A percentile compares a stretch with the other conserved stretches of the same genome.
phyloP scores from a whole-genome alignment of 2,329 filamentous ascomycete species.

The Fragosphaeria purpurea region DNA sequence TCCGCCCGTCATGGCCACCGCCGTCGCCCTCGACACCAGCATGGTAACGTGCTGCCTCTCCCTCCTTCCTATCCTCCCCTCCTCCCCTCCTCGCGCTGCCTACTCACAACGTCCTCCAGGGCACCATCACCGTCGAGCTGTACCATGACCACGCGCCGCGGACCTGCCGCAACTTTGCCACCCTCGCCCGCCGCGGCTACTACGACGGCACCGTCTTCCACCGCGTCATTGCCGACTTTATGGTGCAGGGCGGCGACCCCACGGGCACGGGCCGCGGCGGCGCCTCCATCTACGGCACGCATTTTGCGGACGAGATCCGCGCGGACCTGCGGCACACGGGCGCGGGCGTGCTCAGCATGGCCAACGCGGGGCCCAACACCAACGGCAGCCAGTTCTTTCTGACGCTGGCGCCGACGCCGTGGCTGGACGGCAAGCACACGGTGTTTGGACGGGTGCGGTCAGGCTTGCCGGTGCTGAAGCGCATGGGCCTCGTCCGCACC shows the following conservation, averaged over 20 bases:
- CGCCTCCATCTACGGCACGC: constrained; percentile 80
- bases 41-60: constrained; percentile 47
- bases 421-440: constrained; percentile 94
- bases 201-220: constrained; percentile 84
- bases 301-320: constrained; percentile 86
- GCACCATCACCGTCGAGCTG: constrained; percentile 76
- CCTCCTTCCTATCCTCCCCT: background rate
- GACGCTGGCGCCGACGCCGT: constrained; percentile 86
- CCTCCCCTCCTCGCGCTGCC: constrained; percentile 1
- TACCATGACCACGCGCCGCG: constrained; percentile 83
- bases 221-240: constrained; percentile 91
- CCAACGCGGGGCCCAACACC: constrained; percentile 84
- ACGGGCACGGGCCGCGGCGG: constrained; percentile 90
- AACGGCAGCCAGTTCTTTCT: constrained; percentile 97
- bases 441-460: constrained; percentile 87
- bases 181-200: constrained; percentile 72
- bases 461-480: constrained; percentile 73
- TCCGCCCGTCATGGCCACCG: constrained; percentile 54
- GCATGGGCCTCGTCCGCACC: constrained; percentile 82
- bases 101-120: constrained; percentile 38
- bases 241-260: constrained; percentile 91
- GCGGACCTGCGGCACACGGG: constrained; percentile 76
- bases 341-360: constrained; percentile 91
- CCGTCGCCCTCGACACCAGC: constrained; percentile 72
- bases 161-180: constrained; percentile 80